These are phyloP conservation scores for Mycena pura DNA, from an alignment of 768 basidiomycete species.

Conservation along the genomic window DNA sequence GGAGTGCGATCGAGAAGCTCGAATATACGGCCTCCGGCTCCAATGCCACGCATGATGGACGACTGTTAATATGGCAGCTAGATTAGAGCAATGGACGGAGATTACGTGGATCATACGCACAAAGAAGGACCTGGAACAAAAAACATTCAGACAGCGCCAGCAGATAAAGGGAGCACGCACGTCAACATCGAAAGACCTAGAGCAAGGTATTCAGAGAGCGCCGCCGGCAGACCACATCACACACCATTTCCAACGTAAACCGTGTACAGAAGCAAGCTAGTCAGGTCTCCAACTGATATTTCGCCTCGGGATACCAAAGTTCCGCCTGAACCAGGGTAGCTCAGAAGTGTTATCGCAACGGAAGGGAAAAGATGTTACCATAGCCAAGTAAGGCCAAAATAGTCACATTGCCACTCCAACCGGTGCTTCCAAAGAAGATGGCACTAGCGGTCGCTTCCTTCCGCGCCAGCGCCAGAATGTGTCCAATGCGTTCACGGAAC, in stretches of 20 bases:
- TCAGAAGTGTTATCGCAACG: not conserved
- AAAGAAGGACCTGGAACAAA: conserved; percentile 53
- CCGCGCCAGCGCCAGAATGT: conserved; percentile 75
- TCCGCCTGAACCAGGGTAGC: conserved; percentile 62
- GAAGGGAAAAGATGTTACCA: conserved; percentile 53
- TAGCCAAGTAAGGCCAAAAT: conserved; percentile 89
- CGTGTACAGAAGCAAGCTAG: conserved; percentile 88
- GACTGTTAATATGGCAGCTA: conserved; percentile 54
- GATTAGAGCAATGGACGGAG: conserved; percentile 49
- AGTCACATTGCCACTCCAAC: conserved; percentile 94
- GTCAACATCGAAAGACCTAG: conserved; percentile 64
- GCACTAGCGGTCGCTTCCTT: conserved; percentile 91
- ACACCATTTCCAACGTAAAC: conserved; percentile 82
- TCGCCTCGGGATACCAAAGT: conserved; percentile 86
- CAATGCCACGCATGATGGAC: conserved; percentile 96
- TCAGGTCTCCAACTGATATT: conserved; percentile 92
- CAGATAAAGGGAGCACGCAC: conserved; percentile 46
- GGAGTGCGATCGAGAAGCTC: conserved; percentile 87
- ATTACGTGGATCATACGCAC: conserved; percentile 42
- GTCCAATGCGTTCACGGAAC: conserved; percentile 70
- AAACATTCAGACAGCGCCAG: conserved; percentile 3
- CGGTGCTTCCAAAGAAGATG: conserved; percentile 91
- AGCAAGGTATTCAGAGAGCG: not conserved
- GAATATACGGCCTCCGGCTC: conserved; percentile 93
- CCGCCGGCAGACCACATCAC: not conserved